These are phyloP conservation scores for Punctularia strigosozonata DNA, from an alignment of 768 basidiomycete genomes.

Conservation along the genomic window DNA sequence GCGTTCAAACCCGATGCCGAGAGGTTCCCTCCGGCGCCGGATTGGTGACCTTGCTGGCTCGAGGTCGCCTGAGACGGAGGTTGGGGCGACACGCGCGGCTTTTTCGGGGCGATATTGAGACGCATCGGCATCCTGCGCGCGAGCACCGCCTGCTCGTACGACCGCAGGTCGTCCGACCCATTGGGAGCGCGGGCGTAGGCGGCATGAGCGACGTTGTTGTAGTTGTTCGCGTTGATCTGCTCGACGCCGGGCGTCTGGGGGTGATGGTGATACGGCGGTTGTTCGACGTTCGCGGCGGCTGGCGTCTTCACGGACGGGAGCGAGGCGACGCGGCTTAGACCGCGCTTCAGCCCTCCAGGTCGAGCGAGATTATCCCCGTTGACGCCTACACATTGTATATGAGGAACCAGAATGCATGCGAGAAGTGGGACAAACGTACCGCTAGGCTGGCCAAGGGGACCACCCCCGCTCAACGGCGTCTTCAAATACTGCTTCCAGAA, in stretches of 20 bases:
- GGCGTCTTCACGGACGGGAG: slow-evolving; percentile 63
- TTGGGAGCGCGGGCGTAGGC: not conserved
- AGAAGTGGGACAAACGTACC: slow-evolving; percentile 1
- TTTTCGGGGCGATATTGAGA: slow-evolving; percentile 40
- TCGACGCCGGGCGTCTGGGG: not conserved
- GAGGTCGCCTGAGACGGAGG: too few species aligned
- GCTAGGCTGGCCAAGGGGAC: not conserved
- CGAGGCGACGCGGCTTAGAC: slow-evolving; percentile 51
- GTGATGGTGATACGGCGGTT: not conserved
- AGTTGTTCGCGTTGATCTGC: not conserved
- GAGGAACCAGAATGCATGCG: too few species aligned
- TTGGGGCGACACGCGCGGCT: too few species aligned
- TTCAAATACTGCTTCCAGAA: slow-evolving; percentile 70
- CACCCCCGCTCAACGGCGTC: slow-evolving; percentile 41
- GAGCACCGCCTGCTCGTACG: slow-evolving; percentile 67
- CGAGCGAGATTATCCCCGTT: too few species aligned
- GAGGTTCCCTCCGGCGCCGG: slow-evolving; percentile 4
- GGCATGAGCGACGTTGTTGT: slow-evolving; percentile 2
- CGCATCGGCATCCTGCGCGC: slow-evolving; percentile 52
- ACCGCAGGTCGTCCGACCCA: slow-evolving; percentile 48
- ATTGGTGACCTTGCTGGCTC: too few species aligned
- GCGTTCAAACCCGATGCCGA: too few species aligned
- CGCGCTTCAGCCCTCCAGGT: slow-evolving; percentile 9
- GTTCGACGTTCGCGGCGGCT: slow-evolving; percentile 16
- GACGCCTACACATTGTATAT: too few species aligned